These are phyloP conservation scores for Cladorrhinum samala DNA, from an alignment of 495 filamentous ascomycete species.

Conservation along the genomic window DNA sequence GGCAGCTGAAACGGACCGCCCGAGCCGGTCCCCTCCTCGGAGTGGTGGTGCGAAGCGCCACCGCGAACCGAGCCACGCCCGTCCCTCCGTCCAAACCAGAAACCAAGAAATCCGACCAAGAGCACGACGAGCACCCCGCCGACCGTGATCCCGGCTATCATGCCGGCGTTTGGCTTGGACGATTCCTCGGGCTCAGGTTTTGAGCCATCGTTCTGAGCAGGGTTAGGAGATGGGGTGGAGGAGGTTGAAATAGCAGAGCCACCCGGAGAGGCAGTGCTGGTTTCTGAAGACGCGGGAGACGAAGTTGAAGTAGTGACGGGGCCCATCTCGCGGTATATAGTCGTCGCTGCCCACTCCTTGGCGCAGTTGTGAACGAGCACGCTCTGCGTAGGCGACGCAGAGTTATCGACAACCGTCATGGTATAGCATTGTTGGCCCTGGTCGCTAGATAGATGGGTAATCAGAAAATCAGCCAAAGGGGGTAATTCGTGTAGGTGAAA, in stretches of 20 bases:
- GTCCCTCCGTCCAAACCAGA: neutral
- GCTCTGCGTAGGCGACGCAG: conserved; percentile 7
- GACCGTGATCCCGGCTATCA: neutral
- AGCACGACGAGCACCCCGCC: neutral
- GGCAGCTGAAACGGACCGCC: neutral
- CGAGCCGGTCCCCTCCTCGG: neutral
- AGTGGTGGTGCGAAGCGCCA: neutral
- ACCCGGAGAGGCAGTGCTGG: neutral
- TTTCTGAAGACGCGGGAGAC: neutral
- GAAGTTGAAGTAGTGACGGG: neutral
- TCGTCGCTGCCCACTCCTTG: neutral
- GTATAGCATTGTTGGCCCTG: conserved; percentile 7
- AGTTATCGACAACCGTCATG: conserved; percentile 14
- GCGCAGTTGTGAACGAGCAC: conserved; percentile 12
- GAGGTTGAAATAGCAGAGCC: neutral
- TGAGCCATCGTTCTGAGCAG: no score
- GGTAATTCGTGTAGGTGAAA: no score
- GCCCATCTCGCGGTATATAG: conserved; percentile 6
- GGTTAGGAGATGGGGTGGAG: neutral
- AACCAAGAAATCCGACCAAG: neutral
- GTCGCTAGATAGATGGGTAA: neutral
- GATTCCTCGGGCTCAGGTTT: neutral
- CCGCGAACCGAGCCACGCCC: neutral
- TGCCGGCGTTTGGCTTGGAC: neutral
- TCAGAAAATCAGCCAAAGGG: no score